phyloP scores from a whole-genome alignment of 2,329 filamentous ascomycete genomes.

The Pestalotiopsis sp. region DNA sequence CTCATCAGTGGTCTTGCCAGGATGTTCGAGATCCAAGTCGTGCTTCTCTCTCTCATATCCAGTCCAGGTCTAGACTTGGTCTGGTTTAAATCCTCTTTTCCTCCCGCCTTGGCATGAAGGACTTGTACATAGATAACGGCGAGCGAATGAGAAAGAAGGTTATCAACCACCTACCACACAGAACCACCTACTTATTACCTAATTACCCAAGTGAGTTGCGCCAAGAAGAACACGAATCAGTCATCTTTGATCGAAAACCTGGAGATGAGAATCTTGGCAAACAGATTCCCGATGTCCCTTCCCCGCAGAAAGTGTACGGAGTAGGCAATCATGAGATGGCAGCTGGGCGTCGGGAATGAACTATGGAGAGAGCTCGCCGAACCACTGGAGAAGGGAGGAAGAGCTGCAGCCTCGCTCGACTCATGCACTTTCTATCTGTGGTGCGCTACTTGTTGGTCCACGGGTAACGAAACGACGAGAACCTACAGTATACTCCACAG shows the following conservation, averaged over 20 bases:
- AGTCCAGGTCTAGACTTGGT: not conserved
- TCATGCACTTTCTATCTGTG: not conserved
- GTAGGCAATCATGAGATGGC: not conserved
- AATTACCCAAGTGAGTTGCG: not conserved
- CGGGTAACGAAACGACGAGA: not conserved
- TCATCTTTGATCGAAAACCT: not conserved
- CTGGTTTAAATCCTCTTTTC: not conserved
- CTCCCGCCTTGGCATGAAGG: not conserved
- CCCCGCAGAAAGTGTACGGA: not conserved
- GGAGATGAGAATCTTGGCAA: not conserved
- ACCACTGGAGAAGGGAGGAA: not conserved
- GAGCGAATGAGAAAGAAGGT: not conserved
- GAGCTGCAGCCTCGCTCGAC: not conserved
- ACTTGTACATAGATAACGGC: not conserved
- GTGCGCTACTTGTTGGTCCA: not conserved
- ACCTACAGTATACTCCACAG: not conserved
- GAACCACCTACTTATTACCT: not conserved
- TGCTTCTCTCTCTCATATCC: not conserved
- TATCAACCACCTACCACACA: not conserved
- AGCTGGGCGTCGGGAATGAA: not conserved
- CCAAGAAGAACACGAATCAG: not conserved
- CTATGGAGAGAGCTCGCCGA: not conserved
- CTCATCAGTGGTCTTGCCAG: not conserved
- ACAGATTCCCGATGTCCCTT: not conserved
- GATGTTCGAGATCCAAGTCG: not conserved